Evolutionary conservation across 1,284 basidiomycete genomes (phyloP).

Genomic region (Cutaneotrichosporon sp.): DNA sequence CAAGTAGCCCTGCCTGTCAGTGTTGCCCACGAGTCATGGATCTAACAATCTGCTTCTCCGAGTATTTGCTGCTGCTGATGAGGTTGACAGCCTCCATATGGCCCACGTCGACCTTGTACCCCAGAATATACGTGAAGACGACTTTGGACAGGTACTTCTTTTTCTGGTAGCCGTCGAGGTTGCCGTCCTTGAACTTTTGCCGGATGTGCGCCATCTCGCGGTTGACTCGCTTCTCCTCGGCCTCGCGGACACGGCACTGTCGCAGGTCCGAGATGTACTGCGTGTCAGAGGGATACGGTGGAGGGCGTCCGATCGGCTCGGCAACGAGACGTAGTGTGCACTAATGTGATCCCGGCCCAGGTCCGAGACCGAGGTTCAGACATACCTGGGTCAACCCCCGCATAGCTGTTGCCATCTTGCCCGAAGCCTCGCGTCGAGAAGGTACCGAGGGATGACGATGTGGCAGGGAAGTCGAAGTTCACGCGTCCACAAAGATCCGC

Average conservation of each 20-base stretch:
- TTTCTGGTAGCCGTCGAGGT: conserved; percentile 96
- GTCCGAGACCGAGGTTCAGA: conserved; percentile 10
- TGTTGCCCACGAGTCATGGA: too few relatives aligned
- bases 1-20: conserved; percentile 76
- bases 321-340: neutral
- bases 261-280: conserved; percentile 98
- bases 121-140: conserved; percentile 97
- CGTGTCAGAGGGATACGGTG: conserved; percentile 18
- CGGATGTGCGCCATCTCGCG: conserved; percentile 99
- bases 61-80: conserved; percentile 92
- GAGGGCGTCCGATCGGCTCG: neutral
- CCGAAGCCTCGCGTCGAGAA: neutral
- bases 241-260: conserved; percentile 62
- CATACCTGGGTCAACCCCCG: conserved; percentile 82
- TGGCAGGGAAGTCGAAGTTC: neutral
- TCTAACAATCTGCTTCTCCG: conserved; percentile 97
- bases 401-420: conserved; percentile 77
- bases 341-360: neutral
- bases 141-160: conserved; percentile 93
- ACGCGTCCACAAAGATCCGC: neutral
- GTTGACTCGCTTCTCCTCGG: conserved; percentile 89
- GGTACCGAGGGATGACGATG: neutral
- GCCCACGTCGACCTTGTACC: conserved; percentile 97
- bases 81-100: conserved; percentile 99
- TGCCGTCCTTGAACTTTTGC: conserved; percentile 98